Evolutionary conservation across 768 basidiomycete genomes (phyloP).

Genomic region (Omphalotus guepiniiformis): DNA sequence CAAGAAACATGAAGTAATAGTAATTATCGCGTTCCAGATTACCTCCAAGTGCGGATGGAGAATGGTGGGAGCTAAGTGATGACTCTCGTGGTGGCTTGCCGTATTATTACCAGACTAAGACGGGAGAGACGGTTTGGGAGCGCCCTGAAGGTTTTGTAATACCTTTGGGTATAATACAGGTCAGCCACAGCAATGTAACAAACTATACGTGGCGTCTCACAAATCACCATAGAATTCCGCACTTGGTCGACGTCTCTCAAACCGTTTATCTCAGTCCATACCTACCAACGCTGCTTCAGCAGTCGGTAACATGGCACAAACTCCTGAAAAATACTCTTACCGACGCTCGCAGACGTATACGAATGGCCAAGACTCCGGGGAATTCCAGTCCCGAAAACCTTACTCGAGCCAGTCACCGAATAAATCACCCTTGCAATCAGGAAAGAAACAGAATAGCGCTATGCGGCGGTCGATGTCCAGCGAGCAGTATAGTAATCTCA

Average conservation of each 20-base stretch:
- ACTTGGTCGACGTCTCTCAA: constrained; percentile 64
- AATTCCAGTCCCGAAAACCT: constrained; percentile 27
- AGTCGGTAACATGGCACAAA: constrained; percentile 8
- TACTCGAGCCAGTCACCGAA: constrained; percentile 30
- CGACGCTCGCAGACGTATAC: constrained; percentile 35
- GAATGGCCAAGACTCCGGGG: constrained; percentile 27
- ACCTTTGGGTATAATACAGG: constrained; percentile 85
- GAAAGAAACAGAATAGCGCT: constrained; percentile 24
- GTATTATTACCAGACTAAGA: constrained; percentile 94
- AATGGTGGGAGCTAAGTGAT: constrained; percentile 95
- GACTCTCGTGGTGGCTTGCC: constrained; percentile 77
- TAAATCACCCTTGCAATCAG: constrained; percentile 16
- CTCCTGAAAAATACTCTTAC: constrained; percentile 25
- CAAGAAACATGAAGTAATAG: constrained; percentile 15
- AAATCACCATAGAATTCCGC: constrained; percentile 54
- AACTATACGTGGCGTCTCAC: constrained; percentile 7
- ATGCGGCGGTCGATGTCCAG: constrained; percentile 29
- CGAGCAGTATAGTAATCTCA: too few relatives aligned
- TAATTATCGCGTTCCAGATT: constrained; percentile 41
- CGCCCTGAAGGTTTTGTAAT: constrained; percentile 88
- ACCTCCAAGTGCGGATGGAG: constrained; percentile 79
- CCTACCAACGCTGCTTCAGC: constrained; percentile 13
- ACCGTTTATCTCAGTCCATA: constrained; percentile 37
- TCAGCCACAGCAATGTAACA: constrained; percentile 23
- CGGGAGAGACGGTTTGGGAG: constrained; percentile 90